These are phyloP conservation scores for Lolium multiflorum DNA, from an alignment of 176 grass and related monocot species.

Conservation along the genomic window DNA sequence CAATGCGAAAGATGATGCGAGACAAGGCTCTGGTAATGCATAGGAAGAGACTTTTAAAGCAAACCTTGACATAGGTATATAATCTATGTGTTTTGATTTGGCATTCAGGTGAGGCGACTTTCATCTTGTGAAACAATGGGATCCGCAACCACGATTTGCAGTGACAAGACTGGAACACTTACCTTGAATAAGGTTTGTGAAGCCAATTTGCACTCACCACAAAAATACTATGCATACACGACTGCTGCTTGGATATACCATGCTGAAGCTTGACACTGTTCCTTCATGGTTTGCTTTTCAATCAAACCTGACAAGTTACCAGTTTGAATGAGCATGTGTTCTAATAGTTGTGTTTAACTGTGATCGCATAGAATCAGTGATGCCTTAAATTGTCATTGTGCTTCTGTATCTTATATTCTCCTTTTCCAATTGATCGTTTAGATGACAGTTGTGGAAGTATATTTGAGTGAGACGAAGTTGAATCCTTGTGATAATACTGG, in stretches of 20 bases:
- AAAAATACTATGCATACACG: neutral
- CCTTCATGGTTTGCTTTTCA: neutral
- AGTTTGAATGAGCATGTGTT: neutral
- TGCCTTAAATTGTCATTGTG: neutral
- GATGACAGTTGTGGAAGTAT: conserved; percentile 76
- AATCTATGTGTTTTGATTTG: conserved; percentile 7
- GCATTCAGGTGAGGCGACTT: conserved; percentile 61
- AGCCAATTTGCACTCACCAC: conserved; percentile 2
- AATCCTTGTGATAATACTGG: conserved; percentile 38
- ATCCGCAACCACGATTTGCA: conserved; percentile 80
- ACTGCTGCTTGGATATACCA: neutral
- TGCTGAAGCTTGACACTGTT: neutral
- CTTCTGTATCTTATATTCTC: conserved; percentile 16
- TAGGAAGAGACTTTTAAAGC: conserved; percentile 11
- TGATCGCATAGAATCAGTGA: neutral
- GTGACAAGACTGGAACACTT: conserved; percentile 81
- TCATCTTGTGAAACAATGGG: conserved; percentile 82
- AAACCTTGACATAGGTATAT: neutral
- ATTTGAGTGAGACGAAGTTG: conserved; percentile 59
- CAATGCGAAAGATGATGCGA: conserved; percentile 77
- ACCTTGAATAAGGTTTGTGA: conserved; percentile 67
- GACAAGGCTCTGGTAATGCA: conserved; percentile 70
- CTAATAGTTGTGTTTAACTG: neutral
- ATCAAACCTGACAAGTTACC: neutral
- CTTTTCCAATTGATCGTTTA: conserved; percentile 34